Base-by-base conservation (phyloP, 2,329 filamentous ascomycete genomes). In the Clonostachys rosea region DNA sequence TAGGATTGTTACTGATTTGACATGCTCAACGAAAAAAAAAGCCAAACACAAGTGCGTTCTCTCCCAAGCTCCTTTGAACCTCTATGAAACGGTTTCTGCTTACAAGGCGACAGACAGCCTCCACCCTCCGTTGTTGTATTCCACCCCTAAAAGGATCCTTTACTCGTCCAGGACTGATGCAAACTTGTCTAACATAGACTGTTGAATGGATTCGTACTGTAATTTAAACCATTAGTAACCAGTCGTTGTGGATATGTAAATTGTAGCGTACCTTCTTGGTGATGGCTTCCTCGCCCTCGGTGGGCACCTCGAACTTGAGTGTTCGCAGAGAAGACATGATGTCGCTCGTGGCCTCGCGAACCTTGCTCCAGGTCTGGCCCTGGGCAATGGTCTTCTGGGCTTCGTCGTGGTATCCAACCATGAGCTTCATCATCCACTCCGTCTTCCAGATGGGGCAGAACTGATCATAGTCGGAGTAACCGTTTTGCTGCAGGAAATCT, bases 381-480 rank as follows among this genome's bases (percentile, higher is more conserved):
- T 96, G 90, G 6, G 87, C 79, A 63, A 99, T 81, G 7, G 90
- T 91, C 81, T 96, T 97, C 68, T 97, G 92, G 20, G 90, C 86
- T 76, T 99, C 94, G 61, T 99, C 95, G 66, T 96, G 90, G 81
- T 92, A 99, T 49, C 86, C 89, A 78, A 99, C 89, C 84, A 99
- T 97, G 54, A 90, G 87, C 81, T 95, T 96, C 94, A 99, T 99
- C 94, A 99, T 97, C 86, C 94, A 99, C 68, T 95, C 88, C 0
- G 94, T 99, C 86, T 99, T 99, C 94, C 94, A 99, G 62, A 99
- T 81, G 44, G 94, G 94, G 65, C 94, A 99, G 83, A 95, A 99
- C 74, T 97, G 91, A 65, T 99, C 94, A 67, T 99, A 97, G 70
- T 97, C 90, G 56, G 88, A 94, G 82, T 99, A 99, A 53, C 94